These are phyloP conservation scores for Byssothecium circinans DNA, from an alignment of 2,329 filamentous ascomycete genomes.

Conservation along the genomic window DNA sequence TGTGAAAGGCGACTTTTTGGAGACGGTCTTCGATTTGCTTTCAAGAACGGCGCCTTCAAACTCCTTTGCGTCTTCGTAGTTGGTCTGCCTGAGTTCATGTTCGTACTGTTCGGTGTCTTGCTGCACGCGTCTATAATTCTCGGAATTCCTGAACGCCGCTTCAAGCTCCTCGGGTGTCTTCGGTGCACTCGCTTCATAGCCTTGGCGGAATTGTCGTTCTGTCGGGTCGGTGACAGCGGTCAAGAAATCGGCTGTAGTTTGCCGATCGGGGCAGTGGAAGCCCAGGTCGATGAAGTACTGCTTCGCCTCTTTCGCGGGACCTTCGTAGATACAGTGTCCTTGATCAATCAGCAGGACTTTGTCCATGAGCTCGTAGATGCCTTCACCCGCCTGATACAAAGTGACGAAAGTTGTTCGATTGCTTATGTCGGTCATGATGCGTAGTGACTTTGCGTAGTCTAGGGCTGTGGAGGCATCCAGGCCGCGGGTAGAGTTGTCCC, in stretches of 20 bases:
- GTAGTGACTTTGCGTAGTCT: conserved; percentile 74
- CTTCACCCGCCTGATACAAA: conserved; percentile 71
- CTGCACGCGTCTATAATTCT: conserved; percentile 62
- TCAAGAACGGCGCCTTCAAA: conserved; percentile 68
- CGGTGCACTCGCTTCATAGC: conserved; percentile 63
- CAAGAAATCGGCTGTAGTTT: conserved; percentile 77
- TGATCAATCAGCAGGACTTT: conserved; percentile 78
- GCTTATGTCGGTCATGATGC: conserved; percentile 77
- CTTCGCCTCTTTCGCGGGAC: conserved; percentile 61
- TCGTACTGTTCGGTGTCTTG: conserved; percentile 65
- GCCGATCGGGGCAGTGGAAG: conserved; percentile 60
- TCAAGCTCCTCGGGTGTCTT: conserved; percentile 71
- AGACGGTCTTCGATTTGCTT: conserved; percentile 66
- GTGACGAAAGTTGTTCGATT: conserved; percentile 72
- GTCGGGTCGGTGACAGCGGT: conserved; percentile 74
- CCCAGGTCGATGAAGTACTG: conserved; percentile 69
- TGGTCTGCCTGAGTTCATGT: conserved; percentile 57
- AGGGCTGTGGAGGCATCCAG: conserved; percentile 77
- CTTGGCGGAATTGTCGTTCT: conserved; percentile 66
- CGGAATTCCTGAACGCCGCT: conserved; percentile 65
- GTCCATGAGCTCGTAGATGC: conserved; percentile 74
- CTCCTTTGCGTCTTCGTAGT: conserved; percentile 62
- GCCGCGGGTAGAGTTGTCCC: conserved; percentile 81
- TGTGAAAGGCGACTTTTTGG: conserved; percentile 73
- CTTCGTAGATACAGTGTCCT: conserved; percentile 67